Evolutionary conservation across 352 stramenopile genomes (phyloP), one percentile per base, ranked within the genome.

Genomic region (Elongisporangium prolatum): DNA sequence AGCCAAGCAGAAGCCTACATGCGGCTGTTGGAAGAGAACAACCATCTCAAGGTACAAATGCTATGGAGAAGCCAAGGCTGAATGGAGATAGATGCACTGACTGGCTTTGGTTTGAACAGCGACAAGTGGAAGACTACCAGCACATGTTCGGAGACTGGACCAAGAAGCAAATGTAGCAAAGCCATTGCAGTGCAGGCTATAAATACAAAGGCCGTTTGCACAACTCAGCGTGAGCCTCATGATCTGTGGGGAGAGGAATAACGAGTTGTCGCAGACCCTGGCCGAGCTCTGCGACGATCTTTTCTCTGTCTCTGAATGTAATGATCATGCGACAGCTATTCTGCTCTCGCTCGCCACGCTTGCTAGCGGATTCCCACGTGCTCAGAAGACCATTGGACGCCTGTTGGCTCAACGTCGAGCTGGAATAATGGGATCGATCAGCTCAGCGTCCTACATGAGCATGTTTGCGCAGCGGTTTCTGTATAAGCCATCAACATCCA

Each of bases 71-170:
- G n/a, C n/a, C n/a, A n/a, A n/a, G n/a, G n/a, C 16, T 17, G 14
- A 13, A 48, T 48, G 28, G 8, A 2, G 34, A 9, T 14, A n/a
- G n/a, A n/a, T n/a, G 16, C 5, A 21, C 17, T 50, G 5, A 24
- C 2, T 51, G 17, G n/a, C n/a, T 14, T 51, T 24, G 48, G 9
- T 5, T 37, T 63, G 16, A 38, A 38, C 57, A 90, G 80, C 63
- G 75, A 17, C 81, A 90, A 72, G 21, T 90, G 0, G 79, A 91
- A 25, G 84, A 93, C 56, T 93, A 91, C 50, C 74, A 89, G 63
- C 70, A 84, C 59, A 75, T 93, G 72, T 91, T 93, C 61, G 84
- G 81, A 14, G 84, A 93, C 57, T 93, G 81, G 79, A 82, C 73
- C 4, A 93, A 93, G 69, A 93, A 93, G 65, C 64, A 91, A 52